phyloP scores from a whole-genome alignment of 768 basidiomycete species.

The Mycena albidolilacea region DNA sequence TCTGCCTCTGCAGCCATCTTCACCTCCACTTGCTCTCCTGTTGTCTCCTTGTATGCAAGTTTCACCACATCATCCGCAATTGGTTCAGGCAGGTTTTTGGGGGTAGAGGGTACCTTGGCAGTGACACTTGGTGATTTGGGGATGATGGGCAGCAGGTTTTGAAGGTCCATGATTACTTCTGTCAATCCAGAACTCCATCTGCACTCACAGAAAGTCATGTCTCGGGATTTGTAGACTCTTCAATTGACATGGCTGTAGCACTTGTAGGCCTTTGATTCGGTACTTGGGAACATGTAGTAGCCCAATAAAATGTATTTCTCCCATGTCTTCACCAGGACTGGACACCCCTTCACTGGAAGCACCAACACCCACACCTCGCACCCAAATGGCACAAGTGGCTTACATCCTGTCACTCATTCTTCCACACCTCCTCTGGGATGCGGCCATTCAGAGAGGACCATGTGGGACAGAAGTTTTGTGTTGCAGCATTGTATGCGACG shows the following conservation, averaged over 20 bases:
- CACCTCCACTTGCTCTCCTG: background rate
- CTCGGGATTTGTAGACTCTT: conserved; percentile 12
- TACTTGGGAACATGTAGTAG: background rate
- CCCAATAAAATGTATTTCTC: conserved; percentile 4
- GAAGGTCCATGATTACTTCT: conserved; percentile 24
- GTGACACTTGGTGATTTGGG: background rate
- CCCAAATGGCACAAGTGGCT: conserved; percentile 15
- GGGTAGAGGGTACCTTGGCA: conserved; percentile 6
- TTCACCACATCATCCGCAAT: no score
- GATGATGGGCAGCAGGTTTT: conserved; percentile 9
- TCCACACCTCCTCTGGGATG: conserved; percentile 12
- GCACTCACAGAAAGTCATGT: conserved; percentile 13
- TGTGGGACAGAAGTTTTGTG: conserved; percentile 14
- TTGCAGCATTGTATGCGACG: background rate
- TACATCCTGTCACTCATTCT: background rate
- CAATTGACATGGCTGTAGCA: background rate
- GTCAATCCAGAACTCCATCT: conserved; percentile 15
- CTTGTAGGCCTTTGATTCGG: conserved; percentile 21
- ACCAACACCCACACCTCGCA: conserved; percentile 8
- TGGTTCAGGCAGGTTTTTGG: background rate
- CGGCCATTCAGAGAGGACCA: conserved; percentile 4
- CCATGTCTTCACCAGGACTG: background rate
- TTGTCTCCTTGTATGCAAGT: background rate
- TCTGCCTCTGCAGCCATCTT: background rate
- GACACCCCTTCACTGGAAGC: conserved; percentile 2